A percentile compares a stretch with the other conserved stretches of the same genome.
These are phyloP conservation scores for Cucurbita argyrosperma DNA, from an alignment of 306 rosid genomes.

Conservation along the genomic window DNA sequence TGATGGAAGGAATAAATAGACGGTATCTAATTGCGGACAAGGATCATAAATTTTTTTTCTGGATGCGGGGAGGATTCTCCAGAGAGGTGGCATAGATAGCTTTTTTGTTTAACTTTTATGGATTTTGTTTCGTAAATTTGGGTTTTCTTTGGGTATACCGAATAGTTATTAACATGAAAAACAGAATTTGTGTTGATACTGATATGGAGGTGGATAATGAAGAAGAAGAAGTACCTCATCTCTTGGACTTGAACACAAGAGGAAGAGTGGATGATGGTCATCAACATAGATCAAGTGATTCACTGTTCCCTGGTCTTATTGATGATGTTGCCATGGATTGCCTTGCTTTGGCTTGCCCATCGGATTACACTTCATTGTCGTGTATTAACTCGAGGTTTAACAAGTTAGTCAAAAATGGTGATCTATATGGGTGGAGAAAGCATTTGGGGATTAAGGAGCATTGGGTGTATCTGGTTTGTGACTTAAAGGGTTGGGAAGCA, in stretches of 20 bases:
- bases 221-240: conserved; percentile 4
- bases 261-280: conserved; percentile 58
- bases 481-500: conserved; percentile 18
- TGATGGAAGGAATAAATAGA: conserved; percentile 14
- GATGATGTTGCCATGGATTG: conserved; percentile 20
- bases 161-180: conserved; percentile 27
- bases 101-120: not conserved
- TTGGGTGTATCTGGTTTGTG: conserved; percentile 23
- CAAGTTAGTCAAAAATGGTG: conserved; percentile 15
- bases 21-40: conserved; percentile 32
- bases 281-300: conserved; percentile 52
- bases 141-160: conserved; percentile 9
- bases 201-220: conserved; percentile 3
- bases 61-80: conserved; percentile 10
- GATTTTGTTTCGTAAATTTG: conserved; percentile 8
- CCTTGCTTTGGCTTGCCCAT: conserved; percentile 15
- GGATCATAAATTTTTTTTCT: conserved; percentile 20
- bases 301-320: conserved; percentile 39
- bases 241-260: conserved; percentile 3
- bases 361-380: conserved; percentile 17
- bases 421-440: conserved; percentile 16
- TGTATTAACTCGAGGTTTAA: conserved; percentile 18
- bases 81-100: not conserved
- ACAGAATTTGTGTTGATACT: conserved; percentile 9
- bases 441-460: conserved; percentile 17